These are phyloP conservation scores for Epichloe coenophiala DNA, from an alignment of 2,329 filamentous ascomycete genomes.

Conservation along the genomic window DNA sequence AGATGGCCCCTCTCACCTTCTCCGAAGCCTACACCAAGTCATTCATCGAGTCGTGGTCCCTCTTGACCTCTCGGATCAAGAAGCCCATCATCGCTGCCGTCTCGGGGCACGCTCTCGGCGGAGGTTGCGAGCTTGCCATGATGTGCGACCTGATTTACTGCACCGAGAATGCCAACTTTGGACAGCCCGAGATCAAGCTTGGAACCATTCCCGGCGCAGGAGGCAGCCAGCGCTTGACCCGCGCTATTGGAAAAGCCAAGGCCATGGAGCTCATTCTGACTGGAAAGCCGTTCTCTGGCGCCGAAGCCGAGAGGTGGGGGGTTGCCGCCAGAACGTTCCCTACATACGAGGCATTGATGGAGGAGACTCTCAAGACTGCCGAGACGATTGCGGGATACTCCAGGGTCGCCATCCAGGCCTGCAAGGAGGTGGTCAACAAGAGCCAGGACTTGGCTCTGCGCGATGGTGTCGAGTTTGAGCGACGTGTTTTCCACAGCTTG, in stretches of 20 bases:
- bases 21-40: constrained; percentile 73
- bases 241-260: constrained; percentile 68
- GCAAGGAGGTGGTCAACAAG: constrained; percentile 98
- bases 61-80: constrained; percentile 70
- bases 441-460: constrained; percentile 79
- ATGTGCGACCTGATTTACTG: constrained; percentile 97
- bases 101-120: constrained; percentile 85
- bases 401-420: constrained; percentile 73
- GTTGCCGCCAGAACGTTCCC: constrained; percentile 73
- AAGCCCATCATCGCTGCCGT: constrained; percentile 92
- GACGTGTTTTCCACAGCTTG: constrained; percentile 79
- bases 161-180: constrained; percentile 74
- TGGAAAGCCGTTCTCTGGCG: constrained; percentile 69
- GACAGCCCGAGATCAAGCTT: constrained; percentile 93
- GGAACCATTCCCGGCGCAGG: constrained; percentile 87
- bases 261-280: constrained; percentile 90
- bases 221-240: constrained; percentile 76
- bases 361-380: constrained; percentile 68
- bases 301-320: constrained; percentile 85
- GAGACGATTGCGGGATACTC: constrained; percentile 83
- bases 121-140: constrained; percentile 91
- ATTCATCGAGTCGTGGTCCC: constrained; percentile 93
- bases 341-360: constrained; percentile 67
- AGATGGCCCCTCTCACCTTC: constrained; percentile 92
- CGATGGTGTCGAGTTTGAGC: constrained; percentile 91